A percentile compares a stretch with the other conserved stretches of the same genome.
Evolutionary conservation across 257 asterid genomes (phyloP).

Genomic region (Nicotiana noctiflora): DNA sequence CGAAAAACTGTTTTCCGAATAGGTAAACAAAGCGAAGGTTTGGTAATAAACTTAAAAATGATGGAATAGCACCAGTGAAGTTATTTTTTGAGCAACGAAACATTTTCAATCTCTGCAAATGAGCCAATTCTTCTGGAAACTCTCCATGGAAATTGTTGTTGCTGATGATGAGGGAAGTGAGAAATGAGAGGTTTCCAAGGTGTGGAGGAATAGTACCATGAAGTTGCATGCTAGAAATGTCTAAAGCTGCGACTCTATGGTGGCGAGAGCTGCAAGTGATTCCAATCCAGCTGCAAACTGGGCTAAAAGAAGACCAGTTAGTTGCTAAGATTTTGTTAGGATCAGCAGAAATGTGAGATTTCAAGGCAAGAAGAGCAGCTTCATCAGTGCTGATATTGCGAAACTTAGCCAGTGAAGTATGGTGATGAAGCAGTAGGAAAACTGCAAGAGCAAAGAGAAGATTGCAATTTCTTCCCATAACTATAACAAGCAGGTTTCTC

Average conservation of each 20-base stretch:
- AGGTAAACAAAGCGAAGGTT: background rate
- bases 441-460: background rate
- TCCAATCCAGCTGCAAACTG: too few species aligned
- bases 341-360: background rate
- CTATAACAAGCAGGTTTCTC: background rate
- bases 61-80: background rate
- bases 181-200: conserved; percentile 5
- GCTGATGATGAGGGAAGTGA: background rate
- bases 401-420: background rate
- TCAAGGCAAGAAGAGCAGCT: background rate
- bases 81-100: background rate
- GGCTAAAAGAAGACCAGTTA: too few species aligned
- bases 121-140: background rate
- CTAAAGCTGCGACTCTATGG: background rate
- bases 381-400: background rate
- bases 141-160: background rate
- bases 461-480: background rate
- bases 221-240: background rate
- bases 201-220: background rate
- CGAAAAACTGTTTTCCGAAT: background rate
- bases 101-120: background rate
- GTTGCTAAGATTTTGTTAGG: too few species aligned
- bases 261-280: too few species aligned
- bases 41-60: background rate
- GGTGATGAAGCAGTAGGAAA: background rate